phyloP scores from a whole-genome alignment of 1,139 yeast species.

The Suhomyces taliae region DNA sequence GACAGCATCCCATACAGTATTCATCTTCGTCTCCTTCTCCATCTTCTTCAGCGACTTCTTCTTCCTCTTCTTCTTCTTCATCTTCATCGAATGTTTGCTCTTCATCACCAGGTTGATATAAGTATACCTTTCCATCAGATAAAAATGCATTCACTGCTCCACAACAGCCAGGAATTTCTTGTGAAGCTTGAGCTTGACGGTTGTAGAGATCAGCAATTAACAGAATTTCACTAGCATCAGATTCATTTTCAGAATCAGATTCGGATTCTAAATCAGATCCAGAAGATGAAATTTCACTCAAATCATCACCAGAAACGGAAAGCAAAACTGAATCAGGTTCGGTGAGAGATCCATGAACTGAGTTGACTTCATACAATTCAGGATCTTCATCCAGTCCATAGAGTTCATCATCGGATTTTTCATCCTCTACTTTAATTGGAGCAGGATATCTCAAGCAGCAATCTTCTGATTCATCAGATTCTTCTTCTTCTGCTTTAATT shows the following conservation, averaged over 20 bases:
- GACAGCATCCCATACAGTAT: not conserved
- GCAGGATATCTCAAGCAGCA: not conserved
- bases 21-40: not conserved
- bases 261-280: slow-evolving; percentile 5
- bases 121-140: not conserved
- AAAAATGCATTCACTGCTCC: not conserved
- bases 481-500: not conserved
- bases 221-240: not conserved
- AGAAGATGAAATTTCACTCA: not conserved
- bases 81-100: not conserved
- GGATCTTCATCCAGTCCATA: not conserved
- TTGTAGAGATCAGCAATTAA: not conserved
- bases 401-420: not conserved
- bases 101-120: not conserved
- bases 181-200: not conserved
- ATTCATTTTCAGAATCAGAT: slow-evolving; percentile 3
- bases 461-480: not conserved
- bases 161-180: not conserved
- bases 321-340: not conserved
- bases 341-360: not conserved
- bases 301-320: not conserved
- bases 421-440: not conserved
- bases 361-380: not conserved
- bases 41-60: not conserved
- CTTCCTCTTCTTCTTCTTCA: too few species aligned